phyloP scores from a whole-genome alignment of 1,284 basidiomycete genomes.

The Pterula multifida region DNA sequence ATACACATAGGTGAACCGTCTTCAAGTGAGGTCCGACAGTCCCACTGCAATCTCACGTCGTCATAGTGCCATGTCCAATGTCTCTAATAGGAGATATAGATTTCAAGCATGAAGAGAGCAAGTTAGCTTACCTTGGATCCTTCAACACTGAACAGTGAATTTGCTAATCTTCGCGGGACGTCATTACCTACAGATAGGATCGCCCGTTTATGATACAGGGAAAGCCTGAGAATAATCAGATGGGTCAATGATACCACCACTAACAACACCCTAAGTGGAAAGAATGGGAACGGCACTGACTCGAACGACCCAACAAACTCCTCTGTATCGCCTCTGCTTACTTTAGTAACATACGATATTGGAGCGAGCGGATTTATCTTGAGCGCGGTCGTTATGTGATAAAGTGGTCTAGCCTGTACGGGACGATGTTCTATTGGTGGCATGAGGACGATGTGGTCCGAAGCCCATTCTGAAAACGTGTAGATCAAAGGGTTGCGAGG shows the following conservation, averaged over 20 bases:
- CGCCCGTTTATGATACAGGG: slow-evolving; percentile 26
- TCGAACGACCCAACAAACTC: slow-evolving; percentile 31
- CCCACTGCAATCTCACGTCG: slow-evolving; percentile 25
- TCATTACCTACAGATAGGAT: slow-evolving; percentile 26
- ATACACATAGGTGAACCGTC: slow-evolving; percentile 34
- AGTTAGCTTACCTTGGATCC: slow-evolving; percentile 16
- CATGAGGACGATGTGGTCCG: slow-evolving; percentile 22
- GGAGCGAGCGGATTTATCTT: slow-evolving; percentile 33
- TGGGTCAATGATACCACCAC: background rate
- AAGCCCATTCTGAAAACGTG: slow-evolving; percentile 23
- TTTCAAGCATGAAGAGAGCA: background rate
- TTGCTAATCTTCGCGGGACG: slow-evolving; percentile 22
- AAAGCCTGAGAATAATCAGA: slow-evolving; percentile 16
- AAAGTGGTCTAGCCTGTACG: slow-evolving; percentile 20
- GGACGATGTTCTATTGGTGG: slow-evolving; percentile 15
- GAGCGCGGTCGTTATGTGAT: slow-evolving; percentile 27
- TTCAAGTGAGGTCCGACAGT: slow-evolving; percentile 27
- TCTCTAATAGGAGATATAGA: slow-evolving; percentile 15
- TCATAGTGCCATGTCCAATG: slow-evolving; percentile 27
- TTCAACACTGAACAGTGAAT: slow-evolving; percentile 22
- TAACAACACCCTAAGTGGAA: background rate
- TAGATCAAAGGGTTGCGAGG: slow-evolving; percentile 25
- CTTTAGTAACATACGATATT: slow-evolving; percentile 27
- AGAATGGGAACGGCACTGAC: slow-evolving; percentile 18
- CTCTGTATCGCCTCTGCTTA: slow-evolving; percentile 20